These are phyloP conservation scores for Boletus edulis DNA, from an alignment of 768 basidiomycete genomes.

Conservation along the genomic window DNA sequence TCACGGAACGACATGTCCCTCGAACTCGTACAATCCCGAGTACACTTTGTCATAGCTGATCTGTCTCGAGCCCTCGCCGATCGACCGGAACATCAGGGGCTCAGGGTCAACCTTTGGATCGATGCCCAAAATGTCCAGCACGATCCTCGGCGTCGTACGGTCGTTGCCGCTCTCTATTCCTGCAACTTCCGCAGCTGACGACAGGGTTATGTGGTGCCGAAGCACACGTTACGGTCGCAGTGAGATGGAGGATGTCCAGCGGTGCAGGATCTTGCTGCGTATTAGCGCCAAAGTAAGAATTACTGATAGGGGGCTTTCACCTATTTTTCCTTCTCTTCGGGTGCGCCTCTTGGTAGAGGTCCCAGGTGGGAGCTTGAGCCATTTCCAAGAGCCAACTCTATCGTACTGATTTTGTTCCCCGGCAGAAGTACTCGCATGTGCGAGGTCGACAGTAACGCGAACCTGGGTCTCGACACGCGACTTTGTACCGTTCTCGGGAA, in stretches of 20 bases:
- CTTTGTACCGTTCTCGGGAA: conserved; percentile 82
- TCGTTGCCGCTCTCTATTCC: no score
- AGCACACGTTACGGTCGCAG: conserved; percentile 75
- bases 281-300: conserved; percentile 17
- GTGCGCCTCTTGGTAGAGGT: conserved; percentile 83
- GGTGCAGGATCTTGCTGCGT: conserved; percentile 55
- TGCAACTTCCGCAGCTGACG: conserved; percentile 84
- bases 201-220: conserved; percentile 76
- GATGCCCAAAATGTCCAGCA: no score
- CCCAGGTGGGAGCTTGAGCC: conserved; percentile 76
- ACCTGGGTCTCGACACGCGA: conserved; percentile 96
- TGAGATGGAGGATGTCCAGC: conserved; percentile 69
- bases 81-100: no score
- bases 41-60: no score
- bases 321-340: conserved; percentile 81
- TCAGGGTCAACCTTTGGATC: no score
- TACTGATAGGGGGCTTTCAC: conserved; percentile 36
- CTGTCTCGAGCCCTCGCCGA: no score
- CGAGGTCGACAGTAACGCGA: conserved; percentile 77
- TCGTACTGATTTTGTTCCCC: conserved; percentile 66
- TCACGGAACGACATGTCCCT: no score
- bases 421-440: conserved; percentile 58
- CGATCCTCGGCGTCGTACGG: no score
- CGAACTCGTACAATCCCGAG: no score
- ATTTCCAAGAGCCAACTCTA: conserved; percentile 87